A percentile compares a stretch with the other conserved stretches of the same genome.
Conservation (phyloP, 1,139 yeast species). For the Debaryomyces udenii region DNA sequence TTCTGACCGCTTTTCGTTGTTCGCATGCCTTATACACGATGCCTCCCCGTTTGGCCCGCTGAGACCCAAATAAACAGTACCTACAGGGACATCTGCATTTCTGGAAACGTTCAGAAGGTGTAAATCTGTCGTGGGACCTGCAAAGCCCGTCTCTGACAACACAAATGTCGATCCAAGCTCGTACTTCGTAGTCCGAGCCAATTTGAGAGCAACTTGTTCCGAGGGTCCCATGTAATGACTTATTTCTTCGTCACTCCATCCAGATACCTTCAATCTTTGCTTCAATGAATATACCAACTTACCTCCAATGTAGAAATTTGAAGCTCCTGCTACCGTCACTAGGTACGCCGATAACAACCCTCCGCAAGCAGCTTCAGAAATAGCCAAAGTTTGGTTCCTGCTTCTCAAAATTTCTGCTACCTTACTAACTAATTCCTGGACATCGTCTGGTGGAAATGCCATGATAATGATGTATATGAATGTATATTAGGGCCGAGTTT, state of each 20-base stretch:
- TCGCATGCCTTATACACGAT: constrained; percentile 53
- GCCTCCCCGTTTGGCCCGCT: constrained; percentile 66
- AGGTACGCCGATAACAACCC: constrained; percentile 80
- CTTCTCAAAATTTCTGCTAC: constrained; percentile 59
- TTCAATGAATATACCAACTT: constrained; percentile 76
- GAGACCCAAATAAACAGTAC: constrained; percentile 72
- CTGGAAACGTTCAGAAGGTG: constrained; percentile 29
- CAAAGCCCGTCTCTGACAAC: constrained; percentile 84
- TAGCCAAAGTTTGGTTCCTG: constrained; percentile 67
- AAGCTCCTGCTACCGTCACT: constrained; percentile 84
- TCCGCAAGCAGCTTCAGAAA: constrained; percentile 89
- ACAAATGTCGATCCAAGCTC: constrained; percentile 85
- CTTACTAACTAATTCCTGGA: constrained; percentile 50
- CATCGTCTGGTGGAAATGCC: constrained; percentile 65
- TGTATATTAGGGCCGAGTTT: too few species aligned
- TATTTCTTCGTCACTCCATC: constrained; percentile 77
- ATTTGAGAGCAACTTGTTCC: constrained; percentile 70
- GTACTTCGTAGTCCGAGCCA: constrained; percentile 77
- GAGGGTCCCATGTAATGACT: constrained; percentile 78
- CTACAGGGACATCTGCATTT: constrained; percentile 43
- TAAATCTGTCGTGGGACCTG: constrained; percentile 67
- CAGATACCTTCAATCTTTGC: constrained; percentile 72
- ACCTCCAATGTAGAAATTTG: constrained; percentile 81
- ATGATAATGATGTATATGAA: constrained; percentile 19
- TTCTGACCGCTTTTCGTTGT: constrained; percentile 50